These are phyloP conservation scores for Brassica carinata DNA, from an alignment of 345 rosid species.

Conservation along the genomic window DNA sequence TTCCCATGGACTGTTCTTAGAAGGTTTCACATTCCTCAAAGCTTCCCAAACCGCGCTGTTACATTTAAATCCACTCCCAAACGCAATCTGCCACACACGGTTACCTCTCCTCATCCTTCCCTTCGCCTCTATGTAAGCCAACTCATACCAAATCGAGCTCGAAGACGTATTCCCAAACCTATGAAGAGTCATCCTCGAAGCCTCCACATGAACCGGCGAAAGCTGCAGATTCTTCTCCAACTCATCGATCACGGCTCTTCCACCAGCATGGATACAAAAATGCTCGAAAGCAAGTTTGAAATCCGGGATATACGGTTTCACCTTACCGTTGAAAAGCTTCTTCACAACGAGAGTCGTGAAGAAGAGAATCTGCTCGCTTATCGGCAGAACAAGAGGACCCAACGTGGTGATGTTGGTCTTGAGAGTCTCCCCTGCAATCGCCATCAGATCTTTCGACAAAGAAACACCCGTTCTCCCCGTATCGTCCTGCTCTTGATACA, in stretches of 20 bases:
- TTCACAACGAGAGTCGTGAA: conserved; percentile 40
- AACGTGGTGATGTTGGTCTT: conserved; percentile 52
- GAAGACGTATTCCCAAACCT: conserved; percentile 58
- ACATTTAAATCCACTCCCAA: conserved; percentile 47
- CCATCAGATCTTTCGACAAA: conserved; percentile 48
- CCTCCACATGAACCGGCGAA: conserved; percentile 48
- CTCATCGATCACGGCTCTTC: conserved; percentile 54
- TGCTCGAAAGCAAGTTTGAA: conserved; percentile 56
- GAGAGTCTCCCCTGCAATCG: conserved; percentile 50
- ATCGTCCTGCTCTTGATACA: conserved; percentile 48
- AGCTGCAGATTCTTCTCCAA: conserved; percentile 55
- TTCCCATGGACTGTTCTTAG: conserved; percentile 45
- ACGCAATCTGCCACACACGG: conserved; percentile 51
- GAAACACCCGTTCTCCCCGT: conserved; percentile 46
- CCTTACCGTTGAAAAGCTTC: conserved; percentile 44
- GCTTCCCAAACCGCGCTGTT: conserved; percentile 58
- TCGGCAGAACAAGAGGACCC: conserved; percentile 51
- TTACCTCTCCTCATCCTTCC: conserved; percentile 48
- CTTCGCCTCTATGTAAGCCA: conserved; percentile 50
- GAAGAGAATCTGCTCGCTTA: conserved; percentile 50
- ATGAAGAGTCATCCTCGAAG: conserved; percentile 52
- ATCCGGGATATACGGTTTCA: conserved; percentile 49
- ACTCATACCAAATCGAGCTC: conserved; percentile 52
- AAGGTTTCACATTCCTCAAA: conserved; percentile 39
- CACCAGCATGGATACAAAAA: conserved; percentile 63